Evolutionary conservation across 176 grass and related monocot species (phyloP).

Genomic region (Ampelocalamus luodianensis): DNA sequence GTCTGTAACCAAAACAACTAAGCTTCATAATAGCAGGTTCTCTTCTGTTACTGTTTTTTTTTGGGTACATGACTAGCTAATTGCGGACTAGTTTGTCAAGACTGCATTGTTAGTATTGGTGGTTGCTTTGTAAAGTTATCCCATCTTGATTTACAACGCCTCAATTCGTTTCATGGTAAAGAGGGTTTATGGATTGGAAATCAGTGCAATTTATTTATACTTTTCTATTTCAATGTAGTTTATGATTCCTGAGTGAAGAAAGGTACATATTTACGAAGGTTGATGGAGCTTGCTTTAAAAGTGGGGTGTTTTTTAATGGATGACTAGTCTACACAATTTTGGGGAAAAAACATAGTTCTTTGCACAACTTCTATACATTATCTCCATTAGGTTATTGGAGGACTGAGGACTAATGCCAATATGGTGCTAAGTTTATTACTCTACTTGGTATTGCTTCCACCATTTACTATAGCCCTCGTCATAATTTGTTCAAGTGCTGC

Average conservation of each 20-base stretch:
- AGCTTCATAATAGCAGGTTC: constrained; percentile 11
- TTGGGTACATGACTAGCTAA: not conserved
- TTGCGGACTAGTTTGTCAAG: constrained; percentile 1
- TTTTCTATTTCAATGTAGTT: not conserved
- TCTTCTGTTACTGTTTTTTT: constrained; percentile 39
- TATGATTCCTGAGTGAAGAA: not conserved
- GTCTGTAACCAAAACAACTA: not conserved
- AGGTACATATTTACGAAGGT: no score
- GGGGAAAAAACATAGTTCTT: not conserved
- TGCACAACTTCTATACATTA: not conserved
- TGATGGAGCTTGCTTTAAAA: not conserved
- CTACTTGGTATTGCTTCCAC: not conserved
- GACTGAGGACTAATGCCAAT: not conserved
- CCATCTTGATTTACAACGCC: not conserved
- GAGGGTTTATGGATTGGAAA: constrained; percentile 5
- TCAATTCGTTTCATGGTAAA: constrained; percentile 23
- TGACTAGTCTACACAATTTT: not conserved
- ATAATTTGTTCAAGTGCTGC: not conserved
- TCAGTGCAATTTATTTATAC: not conserved
- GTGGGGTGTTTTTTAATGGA: not conserved
- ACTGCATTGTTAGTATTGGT: not conserved
- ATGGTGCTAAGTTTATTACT: not conserved
- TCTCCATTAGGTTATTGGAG: not conserved
- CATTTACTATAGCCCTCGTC: constrained; percentile 14
- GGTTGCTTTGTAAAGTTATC: not conserved